These are phyloP conservation scores for Talaromyces sp. DNA, from an alignment of 2,329 filamentous ascomycete species.

Conservation along the genomic window DNA sequence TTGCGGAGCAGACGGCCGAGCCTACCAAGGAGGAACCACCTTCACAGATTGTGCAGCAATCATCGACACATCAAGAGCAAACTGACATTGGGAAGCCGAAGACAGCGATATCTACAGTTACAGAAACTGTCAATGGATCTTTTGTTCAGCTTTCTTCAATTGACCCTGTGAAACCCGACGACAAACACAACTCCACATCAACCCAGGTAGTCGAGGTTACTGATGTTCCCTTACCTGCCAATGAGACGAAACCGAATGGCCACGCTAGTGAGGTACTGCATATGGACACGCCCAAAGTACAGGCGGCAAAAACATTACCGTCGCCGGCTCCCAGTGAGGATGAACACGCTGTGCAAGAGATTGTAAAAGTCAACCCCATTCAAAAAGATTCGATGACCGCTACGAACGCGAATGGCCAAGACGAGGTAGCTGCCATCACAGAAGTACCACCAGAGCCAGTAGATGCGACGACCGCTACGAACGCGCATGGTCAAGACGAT, in stretches of 20 bases:
- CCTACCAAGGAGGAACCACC: neutral
- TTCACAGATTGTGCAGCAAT: neutral
- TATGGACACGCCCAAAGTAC: neutral
- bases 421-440: neutral
- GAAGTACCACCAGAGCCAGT: neutral
- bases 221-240: neutral
- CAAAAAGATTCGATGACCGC: neutral
- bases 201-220: neutral
- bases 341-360: neutral
- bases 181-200: neutral
- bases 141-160: neutral
- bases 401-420: neutral
- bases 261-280: neutral
- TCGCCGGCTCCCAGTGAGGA: conserved; percentile 1
- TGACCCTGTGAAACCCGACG: neutral
- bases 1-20: neutral
- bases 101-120: neutral
- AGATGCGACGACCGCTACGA: neutral
- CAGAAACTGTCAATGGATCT: neutral
- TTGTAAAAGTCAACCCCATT: neutral
- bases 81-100: neutral
- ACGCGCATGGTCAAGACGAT: neutral
- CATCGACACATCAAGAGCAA: neutral
- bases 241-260: neutral
- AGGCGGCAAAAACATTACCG: neutral